Base-by-base conservation (phyloP, 75 land plant genomes). In the Cupressus sempervirens region DNA sequence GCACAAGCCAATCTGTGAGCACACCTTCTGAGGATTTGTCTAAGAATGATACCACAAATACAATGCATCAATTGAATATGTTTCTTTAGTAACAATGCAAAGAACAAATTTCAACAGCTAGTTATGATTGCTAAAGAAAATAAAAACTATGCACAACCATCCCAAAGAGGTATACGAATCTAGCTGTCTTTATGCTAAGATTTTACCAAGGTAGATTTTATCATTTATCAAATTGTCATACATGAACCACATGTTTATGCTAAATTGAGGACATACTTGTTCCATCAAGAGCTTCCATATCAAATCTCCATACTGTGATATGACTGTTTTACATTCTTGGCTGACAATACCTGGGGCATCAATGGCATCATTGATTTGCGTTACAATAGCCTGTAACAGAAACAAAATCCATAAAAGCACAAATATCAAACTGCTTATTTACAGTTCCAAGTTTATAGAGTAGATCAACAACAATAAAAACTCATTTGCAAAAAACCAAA, bases 341-440 rank as follows among this genome's bases (percentile, higher is more conserved):
- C 95, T 93, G 35, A 93, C 94, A 65, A 97, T 88, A 84, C 95
- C 99, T 54, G 89, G 13, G 20, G 99, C 99, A 54, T 96, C 98
- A 85, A 97, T 97, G n/a, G 96, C 98, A 56, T 96, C 92, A 84
- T 97, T 97, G 82, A 97, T 96, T 88, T 93, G 92, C 35, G 98
- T 86, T 46, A 97, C 82, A 20, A 94, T 89, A 41, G 91, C 89
- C 99, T 97, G 89, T 38, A 58, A 32, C 29, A 26, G 35, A 56
- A 84, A 85, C 52, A 45, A 32, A 72, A 79, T 45, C 46, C 45
- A 45, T 73, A 84, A 35, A 85, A 86, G 29, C 43, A 30, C 32
- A 84, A 35, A 16, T 41, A 30, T 74, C 40, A 85, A 72, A 46
- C 35, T 16, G 0, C 30, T 68, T 84, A 32, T 13, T 72, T 32